Base-by-base conservation (phyloP, 2,329 filamentous ascomycete genomes). In the Pseudocercospora macadamiae region DNA sequence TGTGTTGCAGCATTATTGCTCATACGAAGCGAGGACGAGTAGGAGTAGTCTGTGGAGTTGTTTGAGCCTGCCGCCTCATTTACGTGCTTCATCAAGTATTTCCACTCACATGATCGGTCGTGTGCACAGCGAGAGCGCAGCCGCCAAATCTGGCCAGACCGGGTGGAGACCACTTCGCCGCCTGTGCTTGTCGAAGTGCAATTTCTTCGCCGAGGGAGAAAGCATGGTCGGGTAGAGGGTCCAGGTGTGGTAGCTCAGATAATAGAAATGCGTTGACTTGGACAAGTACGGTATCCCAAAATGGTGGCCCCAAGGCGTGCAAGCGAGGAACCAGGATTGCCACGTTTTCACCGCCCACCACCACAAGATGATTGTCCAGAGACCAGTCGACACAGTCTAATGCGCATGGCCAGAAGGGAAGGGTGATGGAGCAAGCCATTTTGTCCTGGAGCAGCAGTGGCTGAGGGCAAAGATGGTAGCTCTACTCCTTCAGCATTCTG, bases 201-300 rank as follows among this genome's bases (percentile, higher is more conserved):
- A 84, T 79, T 66, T 87, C 85, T 62, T 85, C 82, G 2, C 83
- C 85, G 21, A 86, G 67, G 0, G 84, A 86, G 66, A 82, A 83
- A 16, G 76, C 72, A 12, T 74, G 66, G 26, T 79, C 75, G 10
- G 76, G 73, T 14, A 80, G 75, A 8, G 82, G 79, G 9, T 78
- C 70, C 51, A 79, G 77, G 18, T 74, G 62, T 3, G 77, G 75
- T 1, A 79, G 65, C 66, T 87, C 84, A 5, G 74, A 70, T 9
- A 73, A 67, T 1, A 79, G 81, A 68, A 86, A 87, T 54, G 77
- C 68, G 63, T 83, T 83, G 54, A 77, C 77, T 42, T 76, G 76
- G 55, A 87, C 71, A 25, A 73, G 66, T 18, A 76, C 65, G 26
- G 71, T 71, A 32, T 75, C 69, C 75, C 68, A 71, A 47, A 55